Conservation (phyloP, 176 grass and related monocot genomes). For the Avena eriantha region DNA sequence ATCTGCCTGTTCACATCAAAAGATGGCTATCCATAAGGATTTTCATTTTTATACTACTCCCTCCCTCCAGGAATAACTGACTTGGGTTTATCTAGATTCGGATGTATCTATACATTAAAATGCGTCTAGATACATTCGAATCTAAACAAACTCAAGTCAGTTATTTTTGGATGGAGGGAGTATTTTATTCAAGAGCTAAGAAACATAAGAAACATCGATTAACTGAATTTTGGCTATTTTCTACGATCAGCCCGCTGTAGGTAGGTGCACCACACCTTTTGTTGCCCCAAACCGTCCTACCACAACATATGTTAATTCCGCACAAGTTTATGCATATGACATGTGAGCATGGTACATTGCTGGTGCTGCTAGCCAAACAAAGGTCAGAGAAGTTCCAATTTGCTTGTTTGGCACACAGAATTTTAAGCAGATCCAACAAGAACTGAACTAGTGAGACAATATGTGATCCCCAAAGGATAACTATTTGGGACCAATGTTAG, state of each 20-base stretch:
- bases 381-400: not conserved
- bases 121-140: no score
- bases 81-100: no score
- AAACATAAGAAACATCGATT: not conserved
- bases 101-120: no score
- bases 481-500: slow-evolving; percentile 3
- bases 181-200: slow-evolving; percentile 32
- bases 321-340: not conserved
- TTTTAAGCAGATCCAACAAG: slow-evolving; percentile 5
- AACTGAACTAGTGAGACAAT: slow-evolving; percentile 23
- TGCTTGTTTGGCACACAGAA: not conserved
- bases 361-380: not conserved
- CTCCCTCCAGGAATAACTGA: no score
- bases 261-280: not conserved
- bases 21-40: not conserved
- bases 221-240: not conserved
- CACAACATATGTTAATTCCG: not conserved
- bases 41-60: not conserved
- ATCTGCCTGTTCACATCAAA: slow-evolving; percentile 69
- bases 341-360: not conserved
- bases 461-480: not conserved
- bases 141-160: no score
- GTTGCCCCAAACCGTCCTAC: not conserved
- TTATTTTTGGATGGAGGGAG: no score
- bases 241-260: not conserved